These are phyloP conservation scores for Erythrophleum ivorense DNA, from an alignment of 331 rosid genomes.

Conservation along the genomic window DNA sequence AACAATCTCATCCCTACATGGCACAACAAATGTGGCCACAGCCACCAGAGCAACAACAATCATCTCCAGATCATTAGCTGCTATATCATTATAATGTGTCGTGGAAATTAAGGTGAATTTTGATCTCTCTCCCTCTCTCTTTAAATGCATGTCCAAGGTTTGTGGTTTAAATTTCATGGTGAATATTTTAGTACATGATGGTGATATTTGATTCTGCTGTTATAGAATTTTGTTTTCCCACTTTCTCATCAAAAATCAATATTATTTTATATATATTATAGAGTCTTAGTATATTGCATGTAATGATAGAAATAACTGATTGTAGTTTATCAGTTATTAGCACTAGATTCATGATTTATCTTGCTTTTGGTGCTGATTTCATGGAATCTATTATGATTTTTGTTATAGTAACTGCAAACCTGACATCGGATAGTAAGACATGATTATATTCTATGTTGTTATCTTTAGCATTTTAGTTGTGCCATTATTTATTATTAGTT, in stretches of 20 bases:
- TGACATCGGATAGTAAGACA: neutral
- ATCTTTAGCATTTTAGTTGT: neutral
- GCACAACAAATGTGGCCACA: conserved; percentile 81
- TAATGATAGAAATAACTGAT: conserved; percentile 4
- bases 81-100: conserved; percentile 3
- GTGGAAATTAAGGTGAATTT: conserved; percentile 44
- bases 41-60: conserved; percentile 63
- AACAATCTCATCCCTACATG: conserved; percentile 71
- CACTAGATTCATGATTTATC: conserved; percentile 9
- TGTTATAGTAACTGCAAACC: no score
- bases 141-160: conserved; percentile 22
- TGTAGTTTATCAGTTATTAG: conserved; percentile 28
- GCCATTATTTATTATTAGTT: conserved; percentile 14
- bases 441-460: conserved; percentile 13
- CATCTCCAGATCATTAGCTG: conserved; percentile 68
- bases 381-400: no score
- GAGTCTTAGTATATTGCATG: conserved; percentile 9
- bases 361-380: conserved; percentile 1
- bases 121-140: conserved; percentile 29
- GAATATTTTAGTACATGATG: conserved; percentile 26
- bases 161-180: conserved; percentile 37
- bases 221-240: conserved; percentile 17
- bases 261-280: neutral
- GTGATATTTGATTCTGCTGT: conserved; percentile 33
- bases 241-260: conserved; percentile 25